Percentiles rank a stretch among this genome's conserved stretches.
Conservation (phyloP, 352 stramenopile species). For the Aphanomyces invadans region DNA sequence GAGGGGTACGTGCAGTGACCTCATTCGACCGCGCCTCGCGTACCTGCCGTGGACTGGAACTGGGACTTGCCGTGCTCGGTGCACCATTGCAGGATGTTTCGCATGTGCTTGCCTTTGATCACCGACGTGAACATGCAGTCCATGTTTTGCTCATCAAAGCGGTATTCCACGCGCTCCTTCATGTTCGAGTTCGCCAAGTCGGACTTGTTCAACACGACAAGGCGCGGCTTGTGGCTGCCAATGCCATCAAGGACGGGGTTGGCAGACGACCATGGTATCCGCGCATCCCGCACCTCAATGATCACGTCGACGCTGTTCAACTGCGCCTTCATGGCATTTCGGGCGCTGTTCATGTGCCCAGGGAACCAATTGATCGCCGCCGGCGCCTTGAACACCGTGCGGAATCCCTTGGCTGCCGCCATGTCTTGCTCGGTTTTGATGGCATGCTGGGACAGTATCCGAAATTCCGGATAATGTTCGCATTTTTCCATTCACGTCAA, state of each 20-base stretch:
- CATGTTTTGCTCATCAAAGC: constrained; percentile 40
- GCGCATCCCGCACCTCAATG: constrained; percentile 76
- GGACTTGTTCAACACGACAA: constrained; percentile 85
- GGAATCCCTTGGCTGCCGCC: constrained; percentile 1
- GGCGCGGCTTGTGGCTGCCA: constrained; percentile 61
- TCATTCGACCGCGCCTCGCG: too few species aligned
- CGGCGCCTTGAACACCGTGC: constrained; percentile 21
- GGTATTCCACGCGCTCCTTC: constrained; percentile 60
- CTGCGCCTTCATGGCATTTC: constrained; percentile 72
- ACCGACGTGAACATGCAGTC: constrained; percentile 77
- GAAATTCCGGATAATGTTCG: not conserved
- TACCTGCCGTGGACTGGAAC: constrained; percentile 73
- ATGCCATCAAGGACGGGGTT: constrained; percentile 73
- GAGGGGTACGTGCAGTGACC: too few species aligned
- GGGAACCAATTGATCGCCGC: constrained; percentile 79
- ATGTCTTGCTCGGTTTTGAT: not conserved
- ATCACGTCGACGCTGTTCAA: constrained; percentile 75
- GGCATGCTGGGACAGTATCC: not conserved
- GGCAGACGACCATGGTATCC: constrained; percentile 74
- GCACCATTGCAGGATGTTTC: constrained; percentile 73
- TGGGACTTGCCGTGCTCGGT: constrained; percentile 62
- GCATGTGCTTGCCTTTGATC: constrained; percentile 62
- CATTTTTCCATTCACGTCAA: not conserved
- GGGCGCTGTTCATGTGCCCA: constrained; percentile 75
- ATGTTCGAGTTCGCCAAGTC: constrained; percentile 81